Evolutionary conservation across 106 monocot species (phyloP), one percentile per base, ranked within the genome.

Genomic region (Allium cepa): DNA sequence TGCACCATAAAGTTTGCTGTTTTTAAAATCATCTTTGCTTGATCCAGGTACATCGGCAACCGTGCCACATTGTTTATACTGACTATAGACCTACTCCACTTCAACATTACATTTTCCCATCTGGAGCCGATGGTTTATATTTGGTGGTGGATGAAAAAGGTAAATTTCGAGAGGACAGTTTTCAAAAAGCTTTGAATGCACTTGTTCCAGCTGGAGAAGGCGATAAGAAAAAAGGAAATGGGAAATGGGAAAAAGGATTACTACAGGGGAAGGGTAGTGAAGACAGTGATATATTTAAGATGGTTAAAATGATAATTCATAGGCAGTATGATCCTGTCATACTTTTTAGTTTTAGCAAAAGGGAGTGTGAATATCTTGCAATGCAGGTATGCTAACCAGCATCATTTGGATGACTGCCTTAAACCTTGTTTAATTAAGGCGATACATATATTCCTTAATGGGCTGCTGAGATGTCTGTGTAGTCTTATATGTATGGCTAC

Each of bases 281-380:
- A 63, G 82, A 92, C 47, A 97, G 89, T 67, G 97, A 97, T 62
- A 97, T 97, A 67, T 92, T 97, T 75, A 97, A 92, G 75, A 69
- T 97, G 91, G 92, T 97, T 68, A 97, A 92, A 66, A 97, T 97
- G 97, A 87, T 97, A 78, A 89, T 97, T 61, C 86, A 84, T 55
- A 73, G 89, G 22, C 92, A 97, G 55, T 92, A 92, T 76, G 97
- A 92, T 72, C 97, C 92, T 10, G 86, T 92, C 10, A 97, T 97
- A 78, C 80, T 97, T 47, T 97, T 97, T 64, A 86, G 89, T 74
- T 97, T 97, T 79, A 97, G 97, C 78, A 97, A 97, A 77, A 75
- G 92, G 72, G 97, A 97, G 18, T 97, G 97, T 59, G 97, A 97
- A 64, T 78, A 83, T 85, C 89, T 92, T 69, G 97, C 97, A 48